Conservation (phyloP, 208 protist genomes). For the Crithidia bombi region DNA sequence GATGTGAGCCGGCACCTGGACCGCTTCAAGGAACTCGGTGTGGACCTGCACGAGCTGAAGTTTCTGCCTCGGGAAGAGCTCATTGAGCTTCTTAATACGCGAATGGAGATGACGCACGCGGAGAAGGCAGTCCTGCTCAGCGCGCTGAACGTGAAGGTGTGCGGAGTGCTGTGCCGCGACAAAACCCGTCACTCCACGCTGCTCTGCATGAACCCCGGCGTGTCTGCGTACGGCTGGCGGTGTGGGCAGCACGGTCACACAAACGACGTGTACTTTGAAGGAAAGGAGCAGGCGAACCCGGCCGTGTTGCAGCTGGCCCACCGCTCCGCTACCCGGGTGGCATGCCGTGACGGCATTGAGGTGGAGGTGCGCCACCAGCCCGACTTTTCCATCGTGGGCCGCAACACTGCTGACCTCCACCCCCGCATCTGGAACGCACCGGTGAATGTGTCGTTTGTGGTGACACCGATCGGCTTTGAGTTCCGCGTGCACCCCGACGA, state of each 20-base stretch:
- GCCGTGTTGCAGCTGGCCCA: constrained; percentile 57
- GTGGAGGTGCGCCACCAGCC: constrained; percentile 74
- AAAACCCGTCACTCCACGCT: constrained; percentile 67
- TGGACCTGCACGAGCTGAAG: constrained; percentile 93
- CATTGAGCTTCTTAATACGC: constrained; percentile 50
- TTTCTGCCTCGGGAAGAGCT: constrained; percentile 64
- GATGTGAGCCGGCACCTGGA: constrained; percentile 54
- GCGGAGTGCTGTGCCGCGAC: constrained; percentile 79
- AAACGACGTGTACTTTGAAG: constrained; percentile 91
- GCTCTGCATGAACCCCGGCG: constrained; percentile 73
- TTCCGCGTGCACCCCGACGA: constrained; percentile 90
- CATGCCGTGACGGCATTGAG: constrained; percentile 61
- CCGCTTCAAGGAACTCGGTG: constrained; percentile 58
- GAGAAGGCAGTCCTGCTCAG: constrained; percentile 71
- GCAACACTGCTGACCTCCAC: constrained; percentile 56
- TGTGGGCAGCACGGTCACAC: constrained; percentile 83
- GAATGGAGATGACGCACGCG: constrained; percentile 46
- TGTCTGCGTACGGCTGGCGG: constrained; percentile 81
- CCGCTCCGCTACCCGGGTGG: constrained; percentile 57
- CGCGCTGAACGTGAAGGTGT: constrained; percentile 74
- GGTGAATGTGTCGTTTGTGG: constrained; percentile 69
- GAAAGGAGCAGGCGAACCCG: constrained; percentile 76
- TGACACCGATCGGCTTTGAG: constrained; percentile 84
- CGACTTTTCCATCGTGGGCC: constrained; percentile 82
- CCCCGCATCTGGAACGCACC: constrained; percentile 83